Evolutionary conservation across 2,329 filamentous ascomycete genomes (phyloP).

Genomic region (Shiraia bambusicola): DNA sequence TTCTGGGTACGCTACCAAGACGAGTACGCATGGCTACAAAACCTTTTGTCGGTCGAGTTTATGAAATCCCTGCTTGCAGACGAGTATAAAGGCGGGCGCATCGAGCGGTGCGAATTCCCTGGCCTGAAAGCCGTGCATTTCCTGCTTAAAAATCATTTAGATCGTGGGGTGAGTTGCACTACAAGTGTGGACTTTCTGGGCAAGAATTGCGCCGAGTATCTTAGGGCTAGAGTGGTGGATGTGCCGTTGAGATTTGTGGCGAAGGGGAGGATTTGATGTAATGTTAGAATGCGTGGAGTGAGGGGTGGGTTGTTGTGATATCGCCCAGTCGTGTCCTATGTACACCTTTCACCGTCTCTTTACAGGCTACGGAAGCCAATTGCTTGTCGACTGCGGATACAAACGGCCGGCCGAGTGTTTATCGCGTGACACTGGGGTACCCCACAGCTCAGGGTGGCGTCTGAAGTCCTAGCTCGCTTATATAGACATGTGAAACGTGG

Average conservation of each 20-base stretch:
- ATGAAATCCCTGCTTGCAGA: constrained; percentile 32
- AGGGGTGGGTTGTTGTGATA: neutral
- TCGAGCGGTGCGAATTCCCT: constrained; percentile 27
- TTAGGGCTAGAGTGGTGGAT: constrained; percentile 23
- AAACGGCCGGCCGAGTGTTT: too few relatives aligned
- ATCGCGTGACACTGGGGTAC: too few relatives aligned
- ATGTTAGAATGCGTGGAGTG: neutral
- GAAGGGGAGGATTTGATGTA: constrained; percentile 19
- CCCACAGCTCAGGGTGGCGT: too few relatives aligned
- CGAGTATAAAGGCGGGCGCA: constrained; percentile 27
- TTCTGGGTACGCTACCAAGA: constrained; percentile 39
- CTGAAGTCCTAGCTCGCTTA: too few relatives aligned
- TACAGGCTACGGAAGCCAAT: too few relatives aligned
- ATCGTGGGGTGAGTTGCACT: constrained; percentile 28
- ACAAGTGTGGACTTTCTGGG: constrained; percentile 29
- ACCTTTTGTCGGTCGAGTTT: constrained; percentile 26
- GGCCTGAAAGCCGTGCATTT: constrained; percentile 30
- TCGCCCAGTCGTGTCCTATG: neutral
- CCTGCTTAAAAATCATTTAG: constrained; percentile 27
- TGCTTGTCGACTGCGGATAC: too few relatives aligned
- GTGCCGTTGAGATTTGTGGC: constrained; percentile 26
- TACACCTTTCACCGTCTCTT: too few relatives aligned
- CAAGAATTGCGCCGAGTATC: constrained; percentile 32
- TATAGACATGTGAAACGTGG: too few relatives aligned
- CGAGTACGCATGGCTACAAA: constrained; percentile 38